phyloP scores from a whole-genome alignment of 1,284 basidiomycete genomes.

The Ustanciosporium gigantosporum region DNA sequence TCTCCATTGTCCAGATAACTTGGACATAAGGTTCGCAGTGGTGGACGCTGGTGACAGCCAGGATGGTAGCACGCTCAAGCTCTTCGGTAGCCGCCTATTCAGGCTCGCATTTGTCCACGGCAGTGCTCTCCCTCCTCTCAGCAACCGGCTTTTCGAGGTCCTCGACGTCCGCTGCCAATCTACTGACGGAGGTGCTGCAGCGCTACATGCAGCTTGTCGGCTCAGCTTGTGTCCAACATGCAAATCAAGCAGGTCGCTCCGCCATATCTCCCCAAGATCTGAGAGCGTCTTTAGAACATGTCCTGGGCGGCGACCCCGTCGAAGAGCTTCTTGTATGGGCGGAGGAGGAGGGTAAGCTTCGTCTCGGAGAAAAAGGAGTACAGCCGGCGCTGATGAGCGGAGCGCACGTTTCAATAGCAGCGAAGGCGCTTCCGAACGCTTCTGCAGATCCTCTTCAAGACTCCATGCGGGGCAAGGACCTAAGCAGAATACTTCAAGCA shows the following conservation, averaged over 20 bases:
- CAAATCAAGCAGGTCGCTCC: conserved; percentile 37
- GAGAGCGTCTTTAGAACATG: conserved; percentile 34
- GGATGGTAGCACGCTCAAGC: conserved; percentile 26
- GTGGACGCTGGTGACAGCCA: no score
- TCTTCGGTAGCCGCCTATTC: conserved; percentile 37
- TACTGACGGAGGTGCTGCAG: conserved; percentile 48
- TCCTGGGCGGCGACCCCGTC: conserved; percentile 38
- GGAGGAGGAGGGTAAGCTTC: conserved; percentile 33
- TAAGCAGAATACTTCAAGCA: conserved; percentile 14
- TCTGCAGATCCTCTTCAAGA: conserved; percentile 14
- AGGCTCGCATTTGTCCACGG: conserved; percentile 33
- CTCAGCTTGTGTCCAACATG: conserved; percentile 25
- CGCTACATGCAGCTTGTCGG: conserved; percentile 42
- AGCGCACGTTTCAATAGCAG: background rate
- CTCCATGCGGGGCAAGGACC: conserved; percentile 34
- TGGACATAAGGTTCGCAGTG: no score
- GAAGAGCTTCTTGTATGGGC: conserved; percentile 47
- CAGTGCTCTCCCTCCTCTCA: conserved; percentile 26
- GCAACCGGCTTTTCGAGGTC: conserved; percentile 42
- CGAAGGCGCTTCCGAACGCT: conserved; percentile 1
- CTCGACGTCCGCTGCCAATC: conserved; percentile 28
- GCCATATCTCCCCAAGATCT: conserved; percentile 34
- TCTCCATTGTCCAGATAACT: no score
- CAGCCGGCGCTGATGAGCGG: background rate
- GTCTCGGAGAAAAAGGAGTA: background rate